Conservation (phyloP, 1,284 basidiomycete species). For the Apiotrichum domesticum region DNA sequence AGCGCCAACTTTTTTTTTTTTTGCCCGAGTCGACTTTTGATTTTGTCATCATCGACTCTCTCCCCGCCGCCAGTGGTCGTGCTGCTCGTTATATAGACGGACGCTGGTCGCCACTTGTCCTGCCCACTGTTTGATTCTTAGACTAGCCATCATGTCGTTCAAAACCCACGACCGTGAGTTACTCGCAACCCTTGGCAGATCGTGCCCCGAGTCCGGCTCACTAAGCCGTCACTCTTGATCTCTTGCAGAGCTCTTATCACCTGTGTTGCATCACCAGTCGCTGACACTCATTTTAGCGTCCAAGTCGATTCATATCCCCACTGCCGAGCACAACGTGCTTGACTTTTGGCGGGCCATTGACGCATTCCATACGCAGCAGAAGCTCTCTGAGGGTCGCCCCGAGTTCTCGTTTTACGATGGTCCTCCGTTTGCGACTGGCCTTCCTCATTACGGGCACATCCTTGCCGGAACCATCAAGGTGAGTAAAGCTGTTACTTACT, state of each 20-base stretch:
- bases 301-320: slow-evolving; percentile 73
- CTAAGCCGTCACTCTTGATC: too few species aligned
- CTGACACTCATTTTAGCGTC: slow-evolving; percentile 24
- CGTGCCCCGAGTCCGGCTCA: too few species aligned
- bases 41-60: too few species aligned
- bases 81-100: too few species aligned
- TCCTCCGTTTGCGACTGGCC: slow-evolving; percentile 93
- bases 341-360: slow-evolving; percentile 94
- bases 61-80: too few species aligned
- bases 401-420: slow-evolving; percentile 95
- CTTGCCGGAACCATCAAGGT: slow-evolving; percentile 87
- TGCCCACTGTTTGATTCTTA: background rate
- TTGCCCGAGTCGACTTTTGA: too few species aligned
- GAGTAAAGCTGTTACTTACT: slow-evolving; percentile 5
- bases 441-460: slow-evolving; percentile 93
- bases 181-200: background rate
- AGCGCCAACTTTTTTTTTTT: too few species aligned
- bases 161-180: slow-evolving; percentile 64
- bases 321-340: slow-evolving; percentile 88
- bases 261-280: too few species aligned
- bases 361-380: slow-evolving; percentile 91
- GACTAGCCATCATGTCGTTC: slow-evolving; percentile 55
- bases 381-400: slow-evolving; percentile 82
- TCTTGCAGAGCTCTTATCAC: too few species aligned
- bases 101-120: too few species aligned